Evolutionary conservation across 768 basidiomycete genomes (phyloP).

Genomic region (Lactifluus hygrophoroides): DNA sequence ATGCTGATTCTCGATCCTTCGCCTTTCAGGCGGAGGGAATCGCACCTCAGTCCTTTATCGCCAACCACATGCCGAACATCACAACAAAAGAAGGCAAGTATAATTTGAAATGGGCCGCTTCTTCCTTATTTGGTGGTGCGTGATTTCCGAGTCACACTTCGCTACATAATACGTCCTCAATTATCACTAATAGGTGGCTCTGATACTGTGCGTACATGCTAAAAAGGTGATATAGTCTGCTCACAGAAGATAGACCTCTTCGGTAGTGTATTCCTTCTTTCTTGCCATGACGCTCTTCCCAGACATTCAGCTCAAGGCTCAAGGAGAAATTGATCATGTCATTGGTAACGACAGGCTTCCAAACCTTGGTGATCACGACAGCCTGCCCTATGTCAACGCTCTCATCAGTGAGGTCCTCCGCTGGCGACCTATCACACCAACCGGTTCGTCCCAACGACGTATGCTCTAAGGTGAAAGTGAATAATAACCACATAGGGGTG

Average conservation of each 20-base stretch:
- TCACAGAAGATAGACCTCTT: neutral
- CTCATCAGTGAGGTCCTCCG: no score
- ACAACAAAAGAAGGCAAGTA: neutral
- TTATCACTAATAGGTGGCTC: no score
- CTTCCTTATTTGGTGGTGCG: neutral
- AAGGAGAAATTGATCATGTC: no score
- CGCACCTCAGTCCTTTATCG: neutral
- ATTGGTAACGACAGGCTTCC: no score
- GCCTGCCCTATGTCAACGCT: no score
- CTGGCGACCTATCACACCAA: no score
- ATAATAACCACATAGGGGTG: constrained; percentile 11
- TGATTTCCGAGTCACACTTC: neutral
- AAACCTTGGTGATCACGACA: no score
- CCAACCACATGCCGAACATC: neutral
- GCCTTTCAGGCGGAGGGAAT: neutral
- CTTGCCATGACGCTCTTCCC: no score
- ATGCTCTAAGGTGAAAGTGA: neutral
- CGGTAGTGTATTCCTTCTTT: no score
- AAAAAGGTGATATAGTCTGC: neutral
- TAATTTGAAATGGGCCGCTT: neutral
- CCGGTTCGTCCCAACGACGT: neutral
- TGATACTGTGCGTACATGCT: no score
- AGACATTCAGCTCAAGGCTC: no score
- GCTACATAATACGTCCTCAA: neutral
- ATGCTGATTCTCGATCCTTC: no score